Evolutionary conservation across 129 eudicot genomes (phyloP), one percentile per base, ranked within the genome.

Genomic region (Pseudognaphalium luteoalbum): DNA sequence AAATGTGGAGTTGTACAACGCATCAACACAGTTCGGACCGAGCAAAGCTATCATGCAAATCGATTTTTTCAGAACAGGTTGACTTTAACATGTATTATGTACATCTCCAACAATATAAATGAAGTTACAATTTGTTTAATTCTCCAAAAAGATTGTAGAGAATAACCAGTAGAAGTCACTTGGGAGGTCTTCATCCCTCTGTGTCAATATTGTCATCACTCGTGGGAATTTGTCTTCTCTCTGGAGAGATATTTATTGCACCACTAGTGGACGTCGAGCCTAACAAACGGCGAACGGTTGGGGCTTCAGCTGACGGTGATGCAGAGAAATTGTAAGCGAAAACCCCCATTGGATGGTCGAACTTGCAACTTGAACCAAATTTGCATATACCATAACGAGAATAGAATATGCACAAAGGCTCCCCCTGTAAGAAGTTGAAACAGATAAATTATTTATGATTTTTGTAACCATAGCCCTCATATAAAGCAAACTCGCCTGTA

Each of bases 291-390:
- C 82, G 85, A 66, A 79, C 82, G 30, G 81, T 81, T 69, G 87
- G 80, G 59, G 80, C 73, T 10, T 89, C 96, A 35, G 86, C 85
- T 37, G 96, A 76, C 5, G 91, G 78, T 66, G 96, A 78, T 39
- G 83, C 68, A 67, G 91, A 65, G 5, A 85, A 39, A 58, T 83
- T 83, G 88, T 85, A 87, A 28, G 93, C 78, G 65, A 88, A 91
- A 66, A 86, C 93, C 32, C 87, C 90, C 97, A 94, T 91, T 3
- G 98, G 98, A 76, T 91, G 98, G 87, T 94, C 96, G 81, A 91
- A 94, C 85, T 94, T 94, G 97, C 98, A 94, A 85, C 96, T 88
- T 84, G 98, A 97, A 70, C 98, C 98, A 79, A 94, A 94, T 79
- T 94, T 94, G 96, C 98, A 94, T 71, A 94, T 91, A 59, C 98